phyloP scores from a whole-genome alignment of 805 yeast species.

The Pichia paraexigua region DNA sequence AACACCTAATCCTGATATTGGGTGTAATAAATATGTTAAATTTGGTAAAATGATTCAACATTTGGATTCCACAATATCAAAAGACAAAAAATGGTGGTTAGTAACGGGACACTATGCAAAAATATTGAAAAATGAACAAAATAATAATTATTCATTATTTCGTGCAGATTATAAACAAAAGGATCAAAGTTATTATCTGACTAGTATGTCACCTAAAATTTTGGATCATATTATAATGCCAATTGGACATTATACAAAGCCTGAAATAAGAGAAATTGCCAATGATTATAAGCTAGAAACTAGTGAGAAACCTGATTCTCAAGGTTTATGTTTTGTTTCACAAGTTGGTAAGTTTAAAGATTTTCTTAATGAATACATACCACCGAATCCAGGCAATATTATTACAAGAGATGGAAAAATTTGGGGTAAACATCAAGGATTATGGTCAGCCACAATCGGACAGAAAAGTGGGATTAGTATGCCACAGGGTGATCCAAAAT shows the following conservation, averaged over 20 bases:
- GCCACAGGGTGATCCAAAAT: constrained; percentile 82
- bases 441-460: constrained; percentile 95
- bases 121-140: constrained; percentile 30
- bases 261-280: constrained; percentile 67
- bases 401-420: constrained; percentile 64
- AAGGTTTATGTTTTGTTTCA: constrained; percentile 87
- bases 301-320: constrained; percentile 84
- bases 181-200: constrained; percentile 88
- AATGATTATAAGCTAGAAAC: constrained; percentile 42
- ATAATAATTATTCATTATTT: constrained; percentile 38
- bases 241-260: constrained; percentile 68
- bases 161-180: constrained; percentile 53
- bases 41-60: constrained; percentile 71
- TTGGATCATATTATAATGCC: constrained; percentile 61
- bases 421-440: constrained; percentile 79
- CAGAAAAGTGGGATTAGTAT: constrained; percentile 71
- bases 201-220: constrained; percentile 46
- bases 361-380: constrained; percentile 68
- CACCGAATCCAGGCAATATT: constrained; percentile 68
- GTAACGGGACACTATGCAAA: constrained; percentile 84
- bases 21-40: constrained; percentile 78
- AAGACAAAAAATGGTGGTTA: constrained; percentile 56
- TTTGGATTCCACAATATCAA: constrained; percentile 23
- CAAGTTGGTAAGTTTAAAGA: constrained; percentile 55
- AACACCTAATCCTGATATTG: constrained; percentile 94